Evolutionary conservation across 2,329 filamentous ascomycete genomes (phyloP).

Genomic region (Cytospora piceae): DNA sequence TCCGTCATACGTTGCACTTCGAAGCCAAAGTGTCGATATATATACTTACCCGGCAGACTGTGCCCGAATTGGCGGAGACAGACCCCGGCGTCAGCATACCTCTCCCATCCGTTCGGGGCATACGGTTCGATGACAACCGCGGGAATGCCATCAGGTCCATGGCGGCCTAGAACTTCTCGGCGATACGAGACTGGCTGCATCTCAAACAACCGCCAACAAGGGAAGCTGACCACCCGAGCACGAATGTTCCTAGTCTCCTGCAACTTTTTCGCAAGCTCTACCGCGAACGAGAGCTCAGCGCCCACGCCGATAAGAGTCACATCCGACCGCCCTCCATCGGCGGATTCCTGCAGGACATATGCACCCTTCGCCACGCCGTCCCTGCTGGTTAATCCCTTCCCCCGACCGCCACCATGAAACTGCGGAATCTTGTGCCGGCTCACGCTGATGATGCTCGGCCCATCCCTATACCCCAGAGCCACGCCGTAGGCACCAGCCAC

Average conservation of each 20-base stretch:
- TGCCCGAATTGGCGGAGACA: constrained; percentile 55
- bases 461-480: constrained; percentile 41
- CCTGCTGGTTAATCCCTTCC: constrained; percentile 35
- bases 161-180: constrained; percentile 45
- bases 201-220: constrained; percentile 44
- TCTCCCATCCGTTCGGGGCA: constrained; percentile 56
- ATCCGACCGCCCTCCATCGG: constrained; percentile 39
- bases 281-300: constrained; percentile 45
- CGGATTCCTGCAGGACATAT: constrained; percentile 42
- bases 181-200: constrained; percentile 40
- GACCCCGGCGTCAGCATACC: constrained; percentile 56
- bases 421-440: constrained; percentile 47
- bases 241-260: constrained; percentile 37
- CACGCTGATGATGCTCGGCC: constrained; percentile 49
- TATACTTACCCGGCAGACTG: constrained; percentile 52
- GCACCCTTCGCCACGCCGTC: constrained; percentile 44
- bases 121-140: constrained; percentile 57
- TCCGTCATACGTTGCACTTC: constrained; percentile 36
- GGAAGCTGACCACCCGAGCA: constrained; percentile 43
- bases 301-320: constrained; percentile 46
- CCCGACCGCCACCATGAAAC: constrained; percentile 30
- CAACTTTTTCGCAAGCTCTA: constrained; percentile 46
- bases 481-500: constrained; percentile 48
- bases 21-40: constrained; percentile 58
- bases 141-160: constrained; percentile 38